A percentile compares a stretch with the other conserved stretches of the same genome.
Evolutionary conservation across 345 rosid genomes (phyloP).

Genomic region (Corchorus olitorius): DNA sequence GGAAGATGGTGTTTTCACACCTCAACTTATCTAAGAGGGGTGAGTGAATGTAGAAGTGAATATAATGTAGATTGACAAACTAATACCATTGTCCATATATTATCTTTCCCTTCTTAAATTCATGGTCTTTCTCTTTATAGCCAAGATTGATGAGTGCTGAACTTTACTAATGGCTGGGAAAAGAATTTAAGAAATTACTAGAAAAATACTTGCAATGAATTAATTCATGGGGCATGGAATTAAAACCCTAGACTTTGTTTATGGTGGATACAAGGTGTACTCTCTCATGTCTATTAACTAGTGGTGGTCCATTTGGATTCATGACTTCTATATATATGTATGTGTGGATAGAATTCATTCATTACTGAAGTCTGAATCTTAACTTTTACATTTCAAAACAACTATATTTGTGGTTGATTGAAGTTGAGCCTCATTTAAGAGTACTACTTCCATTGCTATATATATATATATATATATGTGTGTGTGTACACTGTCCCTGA

Average conservation of each 20-base stretch:
- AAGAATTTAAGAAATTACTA: not conserved
- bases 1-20: too few relatives aligned
- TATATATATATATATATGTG: too few relatives aligned
- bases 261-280: not conserved
- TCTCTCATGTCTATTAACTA: not conserved
- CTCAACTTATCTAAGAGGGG: too few relatives aligned
- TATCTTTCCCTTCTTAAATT: too few relatives aligned
- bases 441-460: not conserved
- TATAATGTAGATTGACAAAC: too few relatives aligned
- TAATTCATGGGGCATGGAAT: not conserved
- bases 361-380: not conserved
- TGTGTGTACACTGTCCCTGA: not conserved
- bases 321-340: not conserved
- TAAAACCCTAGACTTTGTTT: not conserved
- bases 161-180: not conserved
- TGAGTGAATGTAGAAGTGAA: too few relatives aligned
- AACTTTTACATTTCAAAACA: not conserved
- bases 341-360: not conserved
- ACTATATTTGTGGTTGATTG: not conserved
- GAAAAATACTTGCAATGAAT: not conserved
- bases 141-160: too few relatives aligned
- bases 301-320: too few relatives aligned
- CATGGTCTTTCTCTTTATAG: too few relatives aligned
- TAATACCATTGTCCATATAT: too few relatives aligned
- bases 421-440: not conserved